Base-by-base conservation (phyloP, 1,284 basidiomycete species). In the Cryptococcus sp. region DNA sequence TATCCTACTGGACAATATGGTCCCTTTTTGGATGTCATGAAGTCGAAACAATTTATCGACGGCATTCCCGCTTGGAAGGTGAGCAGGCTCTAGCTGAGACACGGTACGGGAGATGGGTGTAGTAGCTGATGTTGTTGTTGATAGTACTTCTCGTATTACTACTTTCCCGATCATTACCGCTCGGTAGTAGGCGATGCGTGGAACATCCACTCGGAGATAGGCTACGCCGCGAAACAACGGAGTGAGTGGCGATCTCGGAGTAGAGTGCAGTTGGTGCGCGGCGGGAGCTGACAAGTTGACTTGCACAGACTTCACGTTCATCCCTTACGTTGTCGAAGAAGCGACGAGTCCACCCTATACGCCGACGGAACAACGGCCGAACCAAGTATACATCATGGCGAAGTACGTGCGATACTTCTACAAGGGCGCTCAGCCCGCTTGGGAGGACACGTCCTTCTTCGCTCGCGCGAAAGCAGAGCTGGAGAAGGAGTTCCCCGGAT, bases 51-150 rank as follows among this genome's bases (percentile, higher is more conserved):
- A 5, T 48, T 56, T 5, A 53, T 38, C 3, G 54, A 61, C 40
- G 68, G 68, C 20, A 60, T 69, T 38, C 68, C 68, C 0, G 68
- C 68, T 0, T 69, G 68, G 68, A 67, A 69, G 64, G 68, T 67
- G 57, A 40, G 65, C 57, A 20, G 17, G 16, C 35, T 25, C 23
- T 35, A 35, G 31, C 31, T 35, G 31, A 10, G 8, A 35, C 31
- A 35, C 13, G 31, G 8, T 35, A 35, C 13, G 13, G n/a, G 27
- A 5, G 27, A 31, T 31, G 27, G 27, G 10, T 6, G 25, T 25
- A 35, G 31, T 35, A 35, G 31, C 31, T 35, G 8, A 35, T 8
- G 10, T 35, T 10, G 31, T 13, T n/a, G n/a, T n/a, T n/a, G n/a
- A 35, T 35, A 69, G 67, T 61, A 58, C 56, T 69, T 69, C 57